Evolutionary conservation across 106 monocot genomes (phyloP), one percentile per base, ranked within the genome.

Genomic region (Acorus calamus): DNA sequence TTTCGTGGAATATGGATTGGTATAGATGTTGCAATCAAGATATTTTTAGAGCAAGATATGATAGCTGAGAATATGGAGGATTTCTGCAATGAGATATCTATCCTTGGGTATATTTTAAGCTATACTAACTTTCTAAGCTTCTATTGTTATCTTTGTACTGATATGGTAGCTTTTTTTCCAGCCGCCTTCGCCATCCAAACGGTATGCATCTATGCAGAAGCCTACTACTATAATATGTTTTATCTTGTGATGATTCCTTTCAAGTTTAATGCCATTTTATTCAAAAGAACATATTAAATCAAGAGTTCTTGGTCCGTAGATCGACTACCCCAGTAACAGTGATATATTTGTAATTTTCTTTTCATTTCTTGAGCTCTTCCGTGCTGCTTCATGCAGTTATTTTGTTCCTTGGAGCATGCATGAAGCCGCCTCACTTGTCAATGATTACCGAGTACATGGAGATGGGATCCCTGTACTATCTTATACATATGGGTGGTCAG

Each of bases 391-490:
- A 43, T 84, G 69, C 85, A 93, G 92, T 93, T 61, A 93, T 93
- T 67, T 77, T 93, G 55, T 93, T 93, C 59, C 83, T 93, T 55
- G 92, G 92, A 28, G 92, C 92, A 59, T 93, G 92, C 65, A 81
- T 88, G 88, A 85, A 74, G 66, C 92, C 92, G 50, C 88, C 92
- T 68, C 80, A 88, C 71, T 73, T 93, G 44, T 93, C 92, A 44
- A 76, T 88, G 82, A 74, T 93, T 65, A 93, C 92, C n/a, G 92
- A 93, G 56, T 93, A 88, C 72, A 88, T 93, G 88, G 92, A 93
- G 67, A 85, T 85, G 92, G 88, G 92, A 56, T 93, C 92, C 44
- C 81, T 93, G 70, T 93, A 93, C 62, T 85, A 83, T 63, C 68
- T 93, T 4, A 88, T 93, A 62, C 98, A 98, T 58, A 88, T 78